Base-by-base conservation (phyloP, 805 yeast species). In the Ogataea chonburiensis region DNA sequence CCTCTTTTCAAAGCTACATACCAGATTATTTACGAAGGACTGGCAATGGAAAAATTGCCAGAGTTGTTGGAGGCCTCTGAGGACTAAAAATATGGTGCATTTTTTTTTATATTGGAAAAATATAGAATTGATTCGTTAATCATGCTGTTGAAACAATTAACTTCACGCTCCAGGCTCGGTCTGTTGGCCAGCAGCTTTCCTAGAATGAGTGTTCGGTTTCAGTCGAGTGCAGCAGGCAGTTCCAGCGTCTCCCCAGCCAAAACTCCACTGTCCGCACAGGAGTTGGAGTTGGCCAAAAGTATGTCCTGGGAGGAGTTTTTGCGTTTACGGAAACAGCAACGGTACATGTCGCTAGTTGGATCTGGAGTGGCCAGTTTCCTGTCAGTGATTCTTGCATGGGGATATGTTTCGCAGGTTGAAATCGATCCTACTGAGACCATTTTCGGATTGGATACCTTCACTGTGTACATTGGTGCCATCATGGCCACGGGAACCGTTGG, bases 371-470 rank as follows among this genome's bases (percentile, higher is more conserved):
- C 95, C 3, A 83, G 89, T 0, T 36, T 84, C 7, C 50, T 71
- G 6, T 87, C 94, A 2, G 75, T 86, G 15, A 66, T 71, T 10
- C 54, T 71, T 5, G 81, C 97, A 2, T 85, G 89, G 77, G 76
- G 75, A 1, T 81, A 79, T 56, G 68, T 89, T 34, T 80, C 96
- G 18, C 82, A 84, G 49, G 67, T 84, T 48, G 93, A 86, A 56
- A 77, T 93, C 43, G 97, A 91, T 58, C 84, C 91, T 23, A 87
- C 95, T 28, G 86, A 86, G 25, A 87, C 94, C 24, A 73, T 91
- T 32, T 74, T 84, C 62, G 98, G 98, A 2, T 70, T 91, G 43
- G 98, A 93, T 56, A 87, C 95, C n/a, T 68, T 86, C 49, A 76
- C 85, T 60, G 86, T 86, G 24, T 72, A 82, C 55, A 79, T 84